phyloP scores from a whole-genome alignment of 306 rosid species.

The Lagenaria siceraria region DNA sequence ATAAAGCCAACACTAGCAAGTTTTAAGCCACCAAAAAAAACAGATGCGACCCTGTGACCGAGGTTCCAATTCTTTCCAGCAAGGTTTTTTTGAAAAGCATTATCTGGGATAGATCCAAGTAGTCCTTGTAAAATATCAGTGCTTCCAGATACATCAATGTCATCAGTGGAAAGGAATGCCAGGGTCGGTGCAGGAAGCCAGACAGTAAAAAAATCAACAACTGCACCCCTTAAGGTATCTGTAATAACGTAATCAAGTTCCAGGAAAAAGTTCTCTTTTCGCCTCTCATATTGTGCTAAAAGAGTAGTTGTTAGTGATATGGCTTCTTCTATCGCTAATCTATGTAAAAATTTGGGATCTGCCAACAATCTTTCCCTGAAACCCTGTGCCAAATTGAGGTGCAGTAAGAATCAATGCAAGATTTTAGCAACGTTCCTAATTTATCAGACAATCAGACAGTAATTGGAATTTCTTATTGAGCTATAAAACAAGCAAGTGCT shows the following conservation, averaged over 20 bases:
- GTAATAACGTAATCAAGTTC: constrained; percentile 90
- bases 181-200: constrained; percentile 99
- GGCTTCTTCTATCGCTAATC: constrained; percentile 91
- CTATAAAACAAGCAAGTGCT: neutral
- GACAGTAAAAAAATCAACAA: constrained; percentile 93
- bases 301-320: constrained; percentile 80
- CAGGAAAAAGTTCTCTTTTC: constrained; percentile 70
- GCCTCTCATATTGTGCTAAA: constrained; percentile 73
- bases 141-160: constrained; percentile 38
- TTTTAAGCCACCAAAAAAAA: constrained; percentile 79
- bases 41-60: constrained; percentile 75
- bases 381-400: constrained; percentile 53
- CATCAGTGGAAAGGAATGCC: constrained; percentile 72
- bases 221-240: constrained; percentile 61
- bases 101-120: constrained; percentile 91
- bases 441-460: too few relatives aligned
- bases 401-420: neutral
- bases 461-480: neutral
- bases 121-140: constrained; percentile 52
- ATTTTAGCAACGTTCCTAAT: neutral
- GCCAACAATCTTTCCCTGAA: constrained; percentile 97
- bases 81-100: constrained; percentile 83
- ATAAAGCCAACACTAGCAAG: constrained; percentile 83
- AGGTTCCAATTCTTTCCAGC: constrained; percentile 78
- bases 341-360: constrained; percentile 83